Evolutionary conservation across 208 protist genomes (phyloP), one percentile per base, ranked within the genome.

Genomic region (Wallacemonas sp.): DNA sequence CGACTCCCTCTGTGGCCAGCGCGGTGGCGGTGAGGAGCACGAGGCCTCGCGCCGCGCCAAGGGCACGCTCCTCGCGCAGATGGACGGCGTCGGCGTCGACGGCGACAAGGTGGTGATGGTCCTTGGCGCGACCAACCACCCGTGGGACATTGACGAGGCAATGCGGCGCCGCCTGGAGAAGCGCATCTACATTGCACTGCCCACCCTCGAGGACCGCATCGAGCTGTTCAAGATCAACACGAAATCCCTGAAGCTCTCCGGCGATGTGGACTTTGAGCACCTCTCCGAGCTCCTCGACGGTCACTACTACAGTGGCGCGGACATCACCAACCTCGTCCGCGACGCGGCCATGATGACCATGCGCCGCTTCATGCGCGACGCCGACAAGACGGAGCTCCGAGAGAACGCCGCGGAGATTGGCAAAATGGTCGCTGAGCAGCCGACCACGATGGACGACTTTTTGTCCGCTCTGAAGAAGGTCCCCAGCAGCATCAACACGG

Each of bases 41-140:
- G 93, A 97, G 67, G 92, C 88, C 2, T 93, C 98, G 26, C 78
- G 98, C 11, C 86, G 98, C 23, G 97, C 99, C 2, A 99, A 99
- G 76, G 99, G 98, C 20, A 99, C 99, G 64, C 98, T 99, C 32
- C 84, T 99, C 5, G 97, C 99, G 20, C 98, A 99, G 84, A 92
- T 97, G 87, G 91, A 97, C 61, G 95, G 92, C 39, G 89, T 93
- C 7, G 85, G 88, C 25, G 84, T 92, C 1, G 84, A 92, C 57
- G 41, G 61, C 29, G 71, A 70, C 14, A 93, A 97, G 62, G 76
- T 86, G 20, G 92, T 98, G 20, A 95, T 98, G 82, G 93, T 98
- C 33, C 84, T 98, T 22, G 95, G 91, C 50, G 95, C 95, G 12
- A 97, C 92, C 2, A 98, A 98, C 67, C 87, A 93, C 54, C 95